Base-by-base conservation (phyloP, 2,329 filamentous ascomycete species). In the Amesomyces nigricolor region DNA sequence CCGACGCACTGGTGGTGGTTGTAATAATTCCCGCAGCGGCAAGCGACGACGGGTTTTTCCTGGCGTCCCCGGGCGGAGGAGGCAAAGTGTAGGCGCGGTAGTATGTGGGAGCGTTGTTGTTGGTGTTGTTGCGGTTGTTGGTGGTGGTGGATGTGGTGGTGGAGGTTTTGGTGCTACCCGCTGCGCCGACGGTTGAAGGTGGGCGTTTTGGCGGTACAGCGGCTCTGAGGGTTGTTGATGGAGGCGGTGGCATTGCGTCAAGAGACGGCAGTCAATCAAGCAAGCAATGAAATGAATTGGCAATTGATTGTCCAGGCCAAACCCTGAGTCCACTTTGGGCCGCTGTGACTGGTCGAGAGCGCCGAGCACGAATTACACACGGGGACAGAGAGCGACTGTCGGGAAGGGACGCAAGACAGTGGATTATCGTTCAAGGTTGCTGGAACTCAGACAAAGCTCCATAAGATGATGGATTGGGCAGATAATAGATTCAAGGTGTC, bases 1-100 rank as follows among this genome's bases (percentile, higher is more conserved):
- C 61, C 32, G 53, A 50, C 13, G 60, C 45, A 16, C 59, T 60
- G n/a, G 60, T 59, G 51, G 50, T 62, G 13, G 63, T 64, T 26
- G 63, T 64, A 48, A 66, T 54, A 59, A 65, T 61, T 46, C 61
- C 62, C 54, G 61, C 64, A 49, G 63, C 22, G 22, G 22, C 22
- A 26, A 26, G 22, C 22, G 22, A 26, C 22, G 22, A 60, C 26
- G 59, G 61, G 32, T 58, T 60, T n/a, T 54, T 60, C 42, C 57
- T 49, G n/a, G 58, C n/a, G 11, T 50, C 14, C 5, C 38, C 26
- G 22, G 22, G 22, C 11, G 54, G 30, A 22, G 44, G 47, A 16
- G 47, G 14, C 5, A 51, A n/a, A 3, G 54, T 39, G n/a, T 32
- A 26, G 22, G 22, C 22, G 6, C 22, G 22, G 22, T 26, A 26